These are phyloP conservation scores for Monilinia fructigena DNA, from an alignment of 2,329 filamentous ascomycete genomes.

Conservation along the genomic window DNA sequence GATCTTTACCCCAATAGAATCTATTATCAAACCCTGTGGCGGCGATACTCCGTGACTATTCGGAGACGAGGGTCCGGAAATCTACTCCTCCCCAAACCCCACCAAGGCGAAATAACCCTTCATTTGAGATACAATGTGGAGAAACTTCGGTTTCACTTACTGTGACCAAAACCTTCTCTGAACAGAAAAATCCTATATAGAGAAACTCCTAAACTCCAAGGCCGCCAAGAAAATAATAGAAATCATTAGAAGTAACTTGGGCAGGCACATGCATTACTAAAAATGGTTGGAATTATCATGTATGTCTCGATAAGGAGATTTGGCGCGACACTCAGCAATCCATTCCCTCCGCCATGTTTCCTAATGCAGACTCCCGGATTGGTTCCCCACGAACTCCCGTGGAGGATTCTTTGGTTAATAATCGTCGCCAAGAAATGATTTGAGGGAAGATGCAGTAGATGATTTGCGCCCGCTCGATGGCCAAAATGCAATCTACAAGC, in stretches of 20 bases:
- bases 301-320: conserved; percentile 9
- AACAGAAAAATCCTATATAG: neutral
- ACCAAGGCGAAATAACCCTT: neutral
- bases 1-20: too few species aligned
- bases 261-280: neutral
- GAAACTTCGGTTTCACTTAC: neutral
- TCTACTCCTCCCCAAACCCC: neutral
- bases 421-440: conserved; percentile 3
- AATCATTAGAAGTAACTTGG: neutral
- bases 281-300: neutral
- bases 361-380: conserved; percentile 8
- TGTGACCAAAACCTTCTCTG: neutral
- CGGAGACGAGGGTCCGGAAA: conserved; percentile 5
- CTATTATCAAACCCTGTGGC: too few species aligned
- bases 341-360: conserved; percentile 8
- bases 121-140: conserved; percentile 3
- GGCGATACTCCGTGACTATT: too few species aligned
- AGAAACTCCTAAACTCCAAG: neutral
- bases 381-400: conserved; percentile 5
- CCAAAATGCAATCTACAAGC: neutral
- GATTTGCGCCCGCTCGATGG: neutral
- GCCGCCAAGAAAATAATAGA: neutral
- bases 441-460: neutral
- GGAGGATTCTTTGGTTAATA: conserved; percentile 13
- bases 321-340: neutral